Base-by-base conservation (phyloP, 2,329 filamentous ascomycete genomes). In the Clathrospora elynae region DNA sequence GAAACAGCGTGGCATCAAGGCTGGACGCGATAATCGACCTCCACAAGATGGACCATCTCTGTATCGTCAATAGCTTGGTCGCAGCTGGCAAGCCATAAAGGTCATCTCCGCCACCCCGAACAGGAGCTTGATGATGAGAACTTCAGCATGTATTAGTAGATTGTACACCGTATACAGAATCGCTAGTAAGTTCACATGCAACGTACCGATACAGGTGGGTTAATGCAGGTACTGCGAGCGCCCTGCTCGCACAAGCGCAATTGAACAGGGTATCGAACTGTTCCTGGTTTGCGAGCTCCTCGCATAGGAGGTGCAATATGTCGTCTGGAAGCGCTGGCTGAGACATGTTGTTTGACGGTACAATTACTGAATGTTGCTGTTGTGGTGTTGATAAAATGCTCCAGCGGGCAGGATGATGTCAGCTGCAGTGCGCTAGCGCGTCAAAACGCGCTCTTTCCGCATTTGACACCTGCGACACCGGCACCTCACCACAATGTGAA, bases 1-100 rank as follows among this genome's bases (percentile, higher is more conserved):
- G 85, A 49, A 83, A 85, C 12, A 81, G 71, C 0, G 86, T 87
- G 51, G 73, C 70, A 16, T 77, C 80, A 29, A 85, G 68, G 43
- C 82, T 82, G 6, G 86, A 89, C 6, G 83, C 71, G 43, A 87
- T 79, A 52, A 89, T 80, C 2, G 84, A 84, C 35, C 80, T 78
- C 86, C 86, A 90, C 34, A 87, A 66, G 5, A 80, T 75, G 2
- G 82, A 80, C 78, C 82, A 85, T 67, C 79, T 79, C 39, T 75
- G 74, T 13, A 78, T 72, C n/a, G 72, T 69, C 18, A 74, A 55
- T 22, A 78, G 70, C 51, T 76, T 73, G 11, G 68, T 57, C 16
- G 70, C 55, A n/a, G 64, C 53, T 43, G 73, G 58, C 30, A 56
- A 31, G 20, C 51, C 42, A 26, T 56, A 49, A 12, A 54, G 33